phyloP scores from a whole-genome alignment of 2,329 filamentous ascomycete species.

The Amauroascus verrucosus region DNA sequence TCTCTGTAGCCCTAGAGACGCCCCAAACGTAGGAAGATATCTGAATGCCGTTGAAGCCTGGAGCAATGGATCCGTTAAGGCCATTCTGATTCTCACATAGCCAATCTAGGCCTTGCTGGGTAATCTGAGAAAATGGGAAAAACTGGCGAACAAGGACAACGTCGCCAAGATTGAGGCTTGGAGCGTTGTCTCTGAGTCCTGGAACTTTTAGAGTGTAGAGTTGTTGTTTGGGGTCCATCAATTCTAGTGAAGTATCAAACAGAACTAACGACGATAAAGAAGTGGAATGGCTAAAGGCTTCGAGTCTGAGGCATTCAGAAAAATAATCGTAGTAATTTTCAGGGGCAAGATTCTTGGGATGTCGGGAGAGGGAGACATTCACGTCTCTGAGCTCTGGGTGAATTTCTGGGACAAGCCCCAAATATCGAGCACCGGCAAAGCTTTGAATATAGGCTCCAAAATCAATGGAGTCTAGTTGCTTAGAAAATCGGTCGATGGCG shows the following conservation, averaged over 20 bases:
- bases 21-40: slow-evolving; percentile 21
- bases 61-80: slow-evolving; percentile 17
- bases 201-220: slow-evolving; percentile 21
- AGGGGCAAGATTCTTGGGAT: slow-evolving; percentile 10
- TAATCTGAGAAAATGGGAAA: slow-evolving; percentile 17
- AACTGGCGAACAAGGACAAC: slow-evolving; percentile 21
- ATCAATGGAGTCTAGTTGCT: slow-evolving; percentile 17
- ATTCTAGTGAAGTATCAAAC: slow-evolving; percentile 17
- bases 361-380: slow-evolving; percentile 11
- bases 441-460: slow-evolving; percentile 17
- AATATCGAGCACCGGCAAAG: slow-evolving; percentile 18
- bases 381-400: slow-evolving; percentile 11
- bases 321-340: slow-evolving; percentile 20
- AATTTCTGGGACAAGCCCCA: slow-evolving; percentile 15
- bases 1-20: slow-evolving; percentile 18
- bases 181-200: slow-evolving; percentile 21
- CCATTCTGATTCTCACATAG: slow-evolving; percentile 15
- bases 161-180: slow-evolving; percentile 21
- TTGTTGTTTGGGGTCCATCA: slow-evolving; percentile 10
- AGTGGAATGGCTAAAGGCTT: slow-evolving; percentile 17
- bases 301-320: slow-evolving; percentile 20
- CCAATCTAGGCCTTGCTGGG: slow-evolving; percentile 17
- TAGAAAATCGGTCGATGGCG: slow-evolving; percentile 15
- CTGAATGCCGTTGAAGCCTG: slow-evolving; percentile 22
- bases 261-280: slow-evolving; percentile 17